phyloP scores from a whole-genome alignment of 352 stramenopile species.

The Globisporangium uncinulatum region DNA sequence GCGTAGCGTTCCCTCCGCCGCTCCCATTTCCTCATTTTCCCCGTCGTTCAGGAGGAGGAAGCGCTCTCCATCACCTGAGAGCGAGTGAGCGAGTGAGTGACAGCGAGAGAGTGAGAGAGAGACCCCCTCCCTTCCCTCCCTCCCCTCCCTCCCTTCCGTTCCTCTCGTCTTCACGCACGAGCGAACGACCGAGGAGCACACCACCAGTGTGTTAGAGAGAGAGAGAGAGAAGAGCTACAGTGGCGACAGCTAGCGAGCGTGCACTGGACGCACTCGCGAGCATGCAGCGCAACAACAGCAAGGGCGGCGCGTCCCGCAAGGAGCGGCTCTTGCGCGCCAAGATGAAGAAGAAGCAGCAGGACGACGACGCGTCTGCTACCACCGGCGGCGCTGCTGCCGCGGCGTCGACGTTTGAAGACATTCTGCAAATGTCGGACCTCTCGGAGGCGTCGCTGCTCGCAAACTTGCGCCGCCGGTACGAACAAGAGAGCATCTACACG shows the following conservation, averaged over 20 bases:
- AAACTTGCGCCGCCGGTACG: conserved; percentile 88
- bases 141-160: too few species aligned
- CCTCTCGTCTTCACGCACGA: too few species aligned
- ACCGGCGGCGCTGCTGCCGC: conserved; percentile 17
- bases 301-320: conserved; percentile 51
- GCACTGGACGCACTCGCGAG: not conserved
- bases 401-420: conserved; percentile 73
- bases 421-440: conserved; percentile 87
- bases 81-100: too few species aligned
- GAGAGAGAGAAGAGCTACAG: not conserved
- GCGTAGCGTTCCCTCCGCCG: too few species aligned
- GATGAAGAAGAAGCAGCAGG: conserved; percentile 83
- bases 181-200: not conserved
- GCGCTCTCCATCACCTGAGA: too few species aligned
- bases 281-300: conserved; percentile 32
- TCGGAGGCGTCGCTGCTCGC: conserved; percentile 87
- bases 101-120: too few species aligned
- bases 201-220: not conserved
- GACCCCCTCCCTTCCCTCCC: too few species aligned
- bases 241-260: not conserved
- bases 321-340: conserved; percentile 83
- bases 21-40: too few species aligned
- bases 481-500: conserved; percentile 93
- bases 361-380: conserved; percentile 45
- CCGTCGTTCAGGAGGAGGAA: too few species aligned